Base-by-base conservation (phyloP, 331 rosid genomes). In the Stylosanthes scabra region DNA sequence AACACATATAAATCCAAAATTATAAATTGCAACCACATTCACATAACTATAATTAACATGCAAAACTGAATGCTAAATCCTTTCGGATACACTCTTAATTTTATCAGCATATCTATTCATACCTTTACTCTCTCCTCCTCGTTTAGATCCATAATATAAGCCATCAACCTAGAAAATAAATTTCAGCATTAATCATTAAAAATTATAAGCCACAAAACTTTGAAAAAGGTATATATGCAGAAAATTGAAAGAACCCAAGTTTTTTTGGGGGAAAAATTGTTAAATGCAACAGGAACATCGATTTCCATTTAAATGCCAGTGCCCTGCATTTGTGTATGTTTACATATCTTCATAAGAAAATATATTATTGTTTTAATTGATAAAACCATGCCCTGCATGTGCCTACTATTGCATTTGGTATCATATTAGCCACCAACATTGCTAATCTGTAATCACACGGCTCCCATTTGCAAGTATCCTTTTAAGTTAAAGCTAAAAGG, bases 51-150 rank as follows among this genome's bases (percentile, higher is more conserved):
- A 61, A 44, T 37, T 66, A 67, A 41, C 7, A 29, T 40, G 61
- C 50, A 80, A 10, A 68, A 67, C 7, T 11, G 58, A 70, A 67
- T 44, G 54, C 42, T 7, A 45, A 3, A 60, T 51, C 25, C 34
- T 16, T 52, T 44, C 16, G 63, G 8, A 62, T 39, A 6, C 67
- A 63, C 13, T 15, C 42, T 41, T 42, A 64, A 27, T 20, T 66
- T 15, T 20, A 20, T 44, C 25, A 49, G 14, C 34, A 57, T 25
- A 78, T 64, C 15, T 46, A 39, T 71, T 15, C 82, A 20, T 81
- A 90, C 98, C 95, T 92, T 92, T 20, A 41, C 83, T 75, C 98
- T 85, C 82, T 92, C 98, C 75, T 92, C 96, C 63, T 92, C 96
- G 71, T 92, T 92, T 15, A 96, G 90, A 80, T 92, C 98, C 98